Conservation (phyloP, 805 yeast genomes). For the Kuraishia capsulata region DNA sequence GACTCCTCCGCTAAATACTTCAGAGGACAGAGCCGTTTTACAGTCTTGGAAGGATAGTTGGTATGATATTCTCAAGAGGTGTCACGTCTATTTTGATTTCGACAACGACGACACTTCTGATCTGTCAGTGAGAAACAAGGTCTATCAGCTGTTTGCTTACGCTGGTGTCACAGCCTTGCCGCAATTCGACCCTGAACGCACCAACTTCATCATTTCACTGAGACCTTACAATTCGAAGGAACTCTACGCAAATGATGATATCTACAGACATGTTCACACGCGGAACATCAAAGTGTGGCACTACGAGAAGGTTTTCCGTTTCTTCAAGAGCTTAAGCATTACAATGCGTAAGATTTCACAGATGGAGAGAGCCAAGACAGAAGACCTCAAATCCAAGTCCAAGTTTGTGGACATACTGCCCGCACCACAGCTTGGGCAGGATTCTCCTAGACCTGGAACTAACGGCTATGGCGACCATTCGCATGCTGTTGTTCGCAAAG, state of each 20-base stretch:
- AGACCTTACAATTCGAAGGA: conserved; percentile 28
- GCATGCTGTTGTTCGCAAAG: conserved; percentile 1
- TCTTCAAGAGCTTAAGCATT: conserved; percentile 41
- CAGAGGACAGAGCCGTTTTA: conserved; percentile 32
- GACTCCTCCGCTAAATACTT: conserved; percentile 22
- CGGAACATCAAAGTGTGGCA: conserved; percentile 51
- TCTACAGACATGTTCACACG: conserved; percentile 34
- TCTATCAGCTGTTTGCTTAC: conserved; percentile 32
- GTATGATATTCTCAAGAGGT: conserved; percentile 37
- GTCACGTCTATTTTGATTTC: conserved; percentile 41
- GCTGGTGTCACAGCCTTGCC: conserved; percentile 39
- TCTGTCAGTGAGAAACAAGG: conserved; percentile 27
- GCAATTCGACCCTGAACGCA: conserved; percentile 31
- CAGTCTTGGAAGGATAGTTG: conserved; percentile 43
- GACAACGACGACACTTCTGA: conserved; percentile 24
- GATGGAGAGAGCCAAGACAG: conserved; percentile 10
- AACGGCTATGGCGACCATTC: neutral
- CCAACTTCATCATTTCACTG: conserved; percentile 39
- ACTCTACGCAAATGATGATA: conserved; percentile 32
- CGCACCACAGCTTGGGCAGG: neutral
- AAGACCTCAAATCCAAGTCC: neutral
- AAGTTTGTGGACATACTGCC: neutral
- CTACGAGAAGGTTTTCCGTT: conserved; percentile 46
- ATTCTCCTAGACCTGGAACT: neutral
- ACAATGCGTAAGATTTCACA: conserved; percentile 25